Evolutionary conservation across 495 filamentous ascomycete species (phyloP), one percentile per base, ranked within the genome.

Genomic region (Aspergillus kassunensis): DNA sequence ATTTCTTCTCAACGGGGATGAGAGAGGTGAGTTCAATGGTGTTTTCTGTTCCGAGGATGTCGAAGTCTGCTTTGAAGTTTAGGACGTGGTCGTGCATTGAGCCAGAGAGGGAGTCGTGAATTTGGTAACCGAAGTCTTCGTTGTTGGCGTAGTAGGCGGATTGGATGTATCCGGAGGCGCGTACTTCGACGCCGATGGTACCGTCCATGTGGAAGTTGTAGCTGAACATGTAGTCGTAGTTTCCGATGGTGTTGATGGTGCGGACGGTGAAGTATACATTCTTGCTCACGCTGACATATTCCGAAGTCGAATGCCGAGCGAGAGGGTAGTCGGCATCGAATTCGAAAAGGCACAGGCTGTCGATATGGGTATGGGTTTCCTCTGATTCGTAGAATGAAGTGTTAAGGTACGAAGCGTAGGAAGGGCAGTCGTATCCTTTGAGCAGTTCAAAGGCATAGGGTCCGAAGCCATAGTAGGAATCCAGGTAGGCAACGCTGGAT

Each of bases 51-150:
- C 79, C 80, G 9, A 72, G 63, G 39, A 81, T 70, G 58, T 82
- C 77, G 19, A 82, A 66, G 59, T 82, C 80, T 36, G 69, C 72
- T 61, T 82, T 82, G 68, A 73, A 83, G 59, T 79, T 80, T 20
- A 83, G 62, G 6, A 82, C 77, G 51, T 84, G 81, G 56, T 80
- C 78, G 62, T 84, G 81, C 73, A 83, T 81, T 44, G 65, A 69
- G n/a, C 78, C 73, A 24, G 69, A 66, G 1, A 80, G 61, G 30
- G 64, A 63, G 42, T 83, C 75, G 49, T 80, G 73, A 54, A 81
- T 78, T 34, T 72, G 70, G 61, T 75, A 81, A n/a, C 80, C 78
- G 54, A 80, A 81, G 29, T 80, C 74, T 9, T 49, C 33, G 44
- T 74, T 76, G 41, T 74, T 63, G 18, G 72, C 69, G 47, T 64